Base-by-base conservation (phyloP, 768 basidiomycete genomes). In the Tephrocybe sp. region DNA sequence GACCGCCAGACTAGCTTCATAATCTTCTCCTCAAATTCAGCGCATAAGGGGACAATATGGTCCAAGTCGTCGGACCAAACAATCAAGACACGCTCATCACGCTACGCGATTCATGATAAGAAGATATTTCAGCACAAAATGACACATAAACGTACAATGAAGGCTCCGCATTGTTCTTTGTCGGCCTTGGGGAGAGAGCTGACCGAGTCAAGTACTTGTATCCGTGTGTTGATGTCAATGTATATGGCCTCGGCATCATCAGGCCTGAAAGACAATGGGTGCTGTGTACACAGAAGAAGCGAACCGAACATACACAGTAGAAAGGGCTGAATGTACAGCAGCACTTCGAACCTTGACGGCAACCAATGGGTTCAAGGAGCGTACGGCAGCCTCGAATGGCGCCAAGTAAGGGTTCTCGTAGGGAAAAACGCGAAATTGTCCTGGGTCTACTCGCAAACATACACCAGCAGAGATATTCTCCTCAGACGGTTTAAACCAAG, bases 151-250 rank as follows among this genome's bases (percentile, higher is more conserved):
- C 79, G 61, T 65, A 87, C 89, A 47, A 92, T 77, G 64, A 95
- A 95, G 11, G 92, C 92, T 16, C 85, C 92, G 44, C 87, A 92
- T 60, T 94, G 92, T 63, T 94, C 92, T 71, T 93, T 94, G 63
- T 94, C 89, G 6, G 91, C 91, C 35, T 79, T 77, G 5, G 85
- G 80, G 36, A 95, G 72, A 50, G 80, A 75, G 46, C 64, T 60
- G 58, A 94, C 82, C 13, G 80, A 80, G 52, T 89, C 85, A 20
- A 95, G 66, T 49, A 95, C 83, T 67, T 95, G 92, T 46, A 95
- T 94, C 5, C 90, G 85, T 1, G 91, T 94, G 63, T 92, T 83
- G 49, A 67, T 64, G 68, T 91, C 88, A 53, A 95, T 77, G 59
- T 84, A 84, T 55, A 90, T 81, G 26, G 79, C 80, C 9, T 65